Conservation (phyloP, 2,329 filamentous ascomycete genomes). For the Epichloe baconii region DNA sequence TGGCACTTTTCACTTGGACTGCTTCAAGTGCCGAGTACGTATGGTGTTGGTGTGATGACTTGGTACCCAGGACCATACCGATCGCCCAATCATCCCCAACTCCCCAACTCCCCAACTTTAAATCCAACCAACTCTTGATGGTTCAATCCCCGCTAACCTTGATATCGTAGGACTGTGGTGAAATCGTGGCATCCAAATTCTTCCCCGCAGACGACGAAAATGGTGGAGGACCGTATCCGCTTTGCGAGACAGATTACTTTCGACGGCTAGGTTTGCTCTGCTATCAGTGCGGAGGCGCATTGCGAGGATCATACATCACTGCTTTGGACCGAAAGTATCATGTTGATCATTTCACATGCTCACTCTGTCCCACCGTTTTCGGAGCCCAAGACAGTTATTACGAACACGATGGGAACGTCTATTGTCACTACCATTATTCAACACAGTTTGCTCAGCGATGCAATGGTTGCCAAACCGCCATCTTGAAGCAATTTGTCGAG, state of each 20-base stretch:
- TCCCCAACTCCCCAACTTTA: background rate
- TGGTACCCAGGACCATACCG: background rate
- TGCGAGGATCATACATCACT: conserved; percentile 95
- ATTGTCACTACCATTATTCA: conserved; percentile 98
- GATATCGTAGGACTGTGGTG: conserved; percentile 66
- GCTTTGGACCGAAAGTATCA: conserved; percentile 96
- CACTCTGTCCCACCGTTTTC: conserved; percentile 92
- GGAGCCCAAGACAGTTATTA: conserved; percentile 98
- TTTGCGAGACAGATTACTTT: conserved; percentile 98
- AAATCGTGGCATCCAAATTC: conserved; percentile 97
- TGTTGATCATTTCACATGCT: conserved; percentile 98
- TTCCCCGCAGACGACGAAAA: conserved; percentile 91
- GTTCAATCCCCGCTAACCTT: conserved; percentile 5
- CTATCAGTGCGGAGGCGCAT: conserved; percentile 79
- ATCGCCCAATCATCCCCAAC: background rate
- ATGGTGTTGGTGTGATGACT: background rate
- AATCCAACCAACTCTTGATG: no score
- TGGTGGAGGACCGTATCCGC: conserved; percentile 74
- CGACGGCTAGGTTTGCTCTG: conserved; percentile 81
- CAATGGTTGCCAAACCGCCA: conserved; percentile 92
- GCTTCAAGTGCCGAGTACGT: conserved; percentile 88
- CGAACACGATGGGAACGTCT: conserved; percentile 91
- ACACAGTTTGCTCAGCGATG: conserved; percentile 93
- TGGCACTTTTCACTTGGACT: conserved; percentile 92
- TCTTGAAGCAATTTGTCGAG: conserved; percentile 97